These are phyloP conservation scores for Phytophthora meadii DNA, from an alignment of 352 stramenopile genomes.

Conservation along the genomic window DNA sequence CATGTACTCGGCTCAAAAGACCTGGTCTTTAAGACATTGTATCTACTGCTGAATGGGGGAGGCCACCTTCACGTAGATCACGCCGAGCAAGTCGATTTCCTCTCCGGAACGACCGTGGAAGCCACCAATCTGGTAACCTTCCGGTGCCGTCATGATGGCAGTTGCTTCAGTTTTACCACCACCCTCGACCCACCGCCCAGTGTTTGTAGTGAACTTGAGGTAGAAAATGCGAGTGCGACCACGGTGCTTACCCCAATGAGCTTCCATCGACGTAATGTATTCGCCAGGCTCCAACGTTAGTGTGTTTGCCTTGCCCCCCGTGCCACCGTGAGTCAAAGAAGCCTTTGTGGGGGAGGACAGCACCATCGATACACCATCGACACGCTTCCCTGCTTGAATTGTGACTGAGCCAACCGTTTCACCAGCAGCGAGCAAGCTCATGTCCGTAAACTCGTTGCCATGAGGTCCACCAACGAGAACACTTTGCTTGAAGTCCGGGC, in stretches of 20 bases:
- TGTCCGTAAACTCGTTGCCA: conserved; percentile 37
- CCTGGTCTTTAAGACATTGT: not conserved
- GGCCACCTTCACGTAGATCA: conserved; percentile 1
- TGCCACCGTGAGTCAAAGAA: conserved; percentile 40
- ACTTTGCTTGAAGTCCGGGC: conserved; percentile 20
- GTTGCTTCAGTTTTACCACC: conserved; percentile 36
- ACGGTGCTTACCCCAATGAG: conserved; percentile 43
- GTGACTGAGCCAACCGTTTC: conserved; percentile 34
- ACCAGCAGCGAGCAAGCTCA: conserved; percentile 10
- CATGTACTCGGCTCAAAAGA: not conserved
- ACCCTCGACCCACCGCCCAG: conserved; percentile 19
- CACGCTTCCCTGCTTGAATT: conserved; percentile 31
- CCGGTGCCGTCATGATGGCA: conserved; percentile 39
- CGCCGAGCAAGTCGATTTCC: conserved; percentile 42
- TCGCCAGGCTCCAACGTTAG: conserved; percentile 39
- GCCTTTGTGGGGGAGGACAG: conserved; percentile 22
- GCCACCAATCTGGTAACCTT: conserved; percentile 44
- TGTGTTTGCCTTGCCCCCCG: conserved; percentile 12
- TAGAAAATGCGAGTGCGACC: conserved; percentile 47
- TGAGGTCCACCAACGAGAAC: conserved; percentile 39
- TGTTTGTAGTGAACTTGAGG: conserved; percentile 38
- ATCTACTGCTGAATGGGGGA: not conserved
- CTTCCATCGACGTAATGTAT: conserved; percentile 46
- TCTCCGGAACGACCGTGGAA: conserved; percentile 50
- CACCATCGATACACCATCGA: conserved; percentile 40